Base-by-base conservation (phyloP, 1,284 basidiomycete species). In the Puccinia polysora region DNA sequence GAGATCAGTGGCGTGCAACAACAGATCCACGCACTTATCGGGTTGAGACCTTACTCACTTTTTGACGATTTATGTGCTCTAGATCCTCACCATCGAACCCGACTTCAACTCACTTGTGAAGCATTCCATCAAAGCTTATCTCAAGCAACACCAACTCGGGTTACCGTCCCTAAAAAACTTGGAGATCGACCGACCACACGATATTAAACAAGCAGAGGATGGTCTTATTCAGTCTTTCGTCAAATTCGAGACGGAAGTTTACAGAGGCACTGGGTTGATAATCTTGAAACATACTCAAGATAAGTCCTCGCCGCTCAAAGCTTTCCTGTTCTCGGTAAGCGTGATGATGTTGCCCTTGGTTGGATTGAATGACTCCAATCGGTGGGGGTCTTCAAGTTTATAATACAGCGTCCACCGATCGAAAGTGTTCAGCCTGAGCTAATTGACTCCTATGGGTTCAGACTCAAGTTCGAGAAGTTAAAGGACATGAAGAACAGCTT, bases 401-500 rank as follows among this genome's bases (percentile, higher is more conserved):
- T 14, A 53, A n/a, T 53, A 18, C 1, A 53, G 14, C 52, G n/a
- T 28, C 28, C 28, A 23, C 3, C 7, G 20, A 10, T 50, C 18
- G 43, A 45, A 50, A n/a, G 49, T 2, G 20, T 23, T n/a, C 20
- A 23, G 15, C 20, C 10, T n/a, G n/a, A 32, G n/a, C 23, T 12
- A n/a, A 52, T 52, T 52, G 23, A n/a, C 49, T 52, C 30, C 30
- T 28, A 52, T 18, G 15, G 15, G 23, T 4, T 36, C 28, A 68
- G 65, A 68, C 53, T 43, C 65, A 68, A 45, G 25, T 68, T 43
- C 43, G 53, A 36, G 65, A 68, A 68, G 65, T 68, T 18, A 68
- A 68, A 68, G 65, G 65, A 10, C 53, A 68, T 23, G 65, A 68
- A 15, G 65, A 68, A 20, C 12, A 49, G 23, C 52, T 58, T 23